Conservation (phyloP, 1,139 yeast species). For the Entelexis sorbosivorans region DNA sequence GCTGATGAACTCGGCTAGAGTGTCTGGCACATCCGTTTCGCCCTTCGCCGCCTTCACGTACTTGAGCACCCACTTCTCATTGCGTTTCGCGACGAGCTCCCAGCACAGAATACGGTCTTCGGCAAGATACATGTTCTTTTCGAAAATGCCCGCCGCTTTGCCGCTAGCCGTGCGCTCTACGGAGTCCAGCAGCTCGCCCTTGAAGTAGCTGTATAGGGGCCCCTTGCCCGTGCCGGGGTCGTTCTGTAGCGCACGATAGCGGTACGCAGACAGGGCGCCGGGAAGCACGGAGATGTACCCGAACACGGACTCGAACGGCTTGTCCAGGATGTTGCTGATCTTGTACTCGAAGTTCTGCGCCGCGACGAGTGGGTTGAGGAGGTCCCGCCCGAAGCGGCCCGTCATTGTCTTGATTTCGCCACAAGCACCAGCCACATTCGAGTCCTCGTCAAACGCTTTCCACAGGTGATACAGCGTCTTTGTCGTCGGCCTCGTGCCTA, state of each 20-base stretch:
- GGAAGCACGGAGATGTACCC: conserved; percentile 93
- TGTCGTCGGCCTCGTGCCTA: conserved; percentile 80
- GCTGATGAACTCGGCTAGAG: conserved; percentile 77
- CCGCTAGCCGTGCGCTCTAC: conserved; percentile 30
- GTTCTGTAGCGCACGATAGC: conserved; percentile 76
- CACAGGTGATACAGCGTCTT: conserved; percentile 82
- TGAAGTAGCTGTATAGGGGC: conserved; percentile 76
- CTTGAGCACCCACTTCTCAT: conserved; percentile 83
- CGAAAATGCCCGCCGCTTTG: conserved; percentile 52
- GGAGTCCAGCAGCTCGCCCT: conserved; percentile 62
- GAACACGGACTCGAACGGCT: conserved; percentile 84
- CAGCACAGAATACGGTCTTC: conserved; percentile 96
- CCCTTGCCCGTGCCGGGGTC: conserved; percentile 80
- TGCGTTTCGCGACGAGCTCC: conserved; percentile 85
- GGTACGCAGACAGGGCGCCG: conserved; percentile 90
- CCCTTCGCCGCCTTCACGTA: conserved; percentile 91
- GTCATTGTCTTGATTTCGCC: conserved; percentile 94
- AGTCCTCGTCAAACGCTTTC: conserved; percentile 93
- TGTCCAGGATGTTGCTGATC: conserved; percentile 88
- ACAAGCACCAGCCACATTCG: conserved; percentile 96
- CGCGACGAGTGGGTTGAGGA: conserved; percentile 84
- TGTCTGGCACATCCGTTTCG: conserved; percentile 95
- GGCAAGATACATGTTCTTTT: conserved; percentile 94
- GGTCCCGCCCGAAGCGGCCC: conserved; percentile 70
- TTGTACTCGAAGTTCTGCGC: conserved; percentile 95